phyloP scores from a whole-genome alignment of 2,329 filamentous ascomycete species.

The Apiospora arundinis region DNA sequence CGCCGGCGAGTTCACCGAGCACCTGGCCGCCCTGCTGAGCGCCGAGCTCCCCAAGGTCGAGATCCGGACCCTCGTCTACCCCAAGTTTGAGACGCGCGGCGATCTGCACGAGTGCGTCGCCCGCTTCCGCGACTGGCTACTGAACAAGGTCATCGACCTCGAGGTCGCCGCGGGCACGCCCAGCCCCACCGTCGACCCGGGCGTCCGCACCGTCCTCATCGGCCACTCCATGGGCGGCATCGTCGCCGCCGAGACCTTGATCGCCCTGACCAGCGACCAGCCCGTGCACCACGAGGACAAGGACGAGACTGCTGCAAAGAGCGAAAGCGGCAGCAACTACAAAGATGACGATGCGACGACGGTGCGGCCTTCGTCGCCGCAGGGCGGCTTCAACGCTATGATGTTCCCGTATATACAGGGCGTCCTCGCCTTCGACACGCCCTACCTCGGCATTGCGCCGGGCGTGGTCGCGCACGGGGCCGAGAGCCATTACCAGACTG shows the following conservation, averaged over 20 bases:
- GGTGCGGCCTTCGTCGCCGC: slow-evolving; percentile 22
- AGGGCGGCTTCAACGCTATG: slow-evolving; percentile 59
- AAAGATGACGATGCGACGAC: slow-evolving; percentile 40
- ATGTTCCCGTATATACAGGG: slow-evolving; percentile 96
- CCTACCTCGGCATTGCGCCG: slow-evolving; percentile 82
- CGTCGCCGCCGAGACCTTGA: slow-evolving; percentile 86
- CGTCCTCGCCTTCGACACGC: slow-evolving; percentile 92
- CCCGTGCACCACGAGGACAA: slow-evolving; percentile 49
- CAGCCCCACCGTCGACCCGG: slow-evolving; percentile 41
- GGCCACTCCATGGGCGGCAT: slow-evolving; percentile 75
- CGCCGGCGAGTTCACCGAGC: slow-evolving; percentile 70
- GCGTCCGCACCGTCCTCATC: slow-evolving; percentile 39
- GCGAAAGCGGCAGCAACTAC: slow-evolving; percentile 41
- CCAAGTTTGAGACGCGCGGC: slow-evolving; percentile 81
- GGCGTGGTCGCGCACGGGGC: slow-evolving; percentile 86
- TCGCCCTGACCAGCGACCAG: slow-evolving; percentile 68
- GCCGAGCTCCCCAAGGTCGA: slow-evolving; percentile 72
- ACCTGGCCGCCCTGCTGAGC: slow-evolving; percentile 69
- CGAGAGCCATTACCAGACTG: slow-evolving; percentile 83
- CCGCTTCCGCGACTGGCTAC: slow-evolving; percentile 82
- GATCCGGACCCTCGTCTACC: slow-evolving; percentile 74
- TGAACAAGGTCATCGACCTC: slow-evolving; percentile 91
- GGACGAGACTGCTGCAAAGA: slow-evolving; percentile 33
- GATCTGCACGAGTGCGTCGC: slow-evolving; percentile 74
- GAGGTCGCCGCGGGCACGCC: slow-evolving; percentile 74